These are phyloP conservation scores for Phytophthora rubi DNA, from an alignment of 352 stramenopile species.

Conservation along the genomic window DNA sequence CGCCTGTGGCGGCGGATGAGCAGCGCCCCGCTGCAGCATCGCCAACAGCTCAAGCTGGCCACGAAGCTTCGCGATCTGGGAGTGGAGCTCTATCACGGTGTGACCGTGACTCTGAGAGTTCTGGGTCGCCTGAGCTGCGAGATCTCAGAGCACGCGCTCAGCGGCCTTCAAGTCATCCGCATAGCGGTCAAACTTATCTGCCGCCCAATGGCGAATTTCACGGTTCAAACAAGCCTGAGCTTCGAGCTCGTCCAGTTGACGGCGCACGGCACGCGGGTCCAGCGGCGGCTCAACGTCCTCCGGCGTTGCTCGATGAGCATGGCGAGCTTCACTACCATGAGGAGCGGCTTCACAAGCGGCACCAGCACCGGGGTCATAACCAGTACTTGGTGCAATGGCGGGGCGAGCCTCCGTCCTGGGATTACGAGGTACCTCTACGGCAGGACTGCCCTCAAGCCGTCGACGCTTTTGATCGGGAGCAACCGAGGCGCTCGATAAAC, in stretches of 20 bases:
- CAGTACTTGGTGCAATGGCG: too few species aligned
- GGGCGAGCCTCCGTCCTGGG: too few species aligned
- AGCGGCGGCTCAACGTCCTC: too few species aligned
- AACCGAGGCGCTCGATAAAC: too few species aligned
- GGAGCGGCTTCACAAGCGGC: too few species aligned
- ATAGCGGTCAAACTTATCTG: neutral
- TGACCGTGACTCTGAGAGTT: neutral
- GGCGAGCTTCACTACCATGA: too few species aligned
- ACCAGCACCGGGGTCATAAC: too few species aligned
- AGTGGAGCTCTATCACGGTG: neutral
- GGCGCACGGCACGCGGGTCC: too few species aligned
- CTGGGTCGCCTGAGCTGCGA: neutral
- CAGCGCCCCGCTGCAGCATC: neutral
- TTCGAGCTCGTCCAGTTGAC: neutral
- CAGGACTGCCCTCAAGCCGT: too few species aligned
- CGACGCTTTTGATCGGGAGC: too few species aligned
- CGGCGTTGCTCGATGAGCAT: too few species aligned
- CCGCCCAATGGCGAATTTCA: neutral
- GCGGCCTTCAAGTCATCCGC: neutral
- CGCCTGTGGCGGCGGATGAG: neutral
- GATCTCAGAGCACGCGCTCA: neutral
- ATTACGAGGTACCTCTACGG: too few species aligned
- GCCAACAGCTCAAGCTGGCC: neutral
- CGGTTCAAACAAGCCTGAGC: neutral
- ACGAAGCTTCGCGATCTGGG: neutral